Conservation (phyloP, 768 basidiomycete genomes). For the Rhodotorula paludigena region DNA sequence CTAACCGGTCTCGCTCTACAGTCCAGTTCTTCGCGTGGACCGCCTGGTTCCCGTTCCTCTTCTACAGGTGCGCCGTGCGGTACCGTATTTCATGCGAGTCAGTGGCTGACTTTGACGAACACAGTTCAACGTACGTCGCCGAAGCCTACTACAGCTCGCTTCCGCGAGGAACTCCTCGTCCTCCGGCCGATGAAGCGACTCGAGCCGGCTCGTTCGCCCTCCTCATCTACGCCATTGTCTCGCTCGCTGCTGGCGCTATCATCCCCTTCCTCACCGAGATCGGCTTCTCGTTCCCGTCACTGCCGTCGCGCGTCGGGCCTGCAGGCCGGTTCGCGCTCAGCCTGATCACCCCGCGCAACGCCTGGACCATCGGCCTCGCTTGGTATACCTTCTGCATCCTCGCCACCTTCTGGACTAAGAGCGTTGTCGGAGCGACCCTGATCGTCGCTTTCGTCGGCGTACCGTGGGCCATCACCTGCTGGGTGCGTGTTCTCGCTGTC, state of each 20-base stretch:
- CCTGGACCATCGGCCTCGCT: slow-evolving; percentile 67
- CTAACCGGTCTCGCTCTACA: background rate
- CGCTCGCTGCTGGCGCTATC: slow-evolving; percentile 62
- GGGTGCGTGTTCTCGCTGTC: slow-evolving; percentile 48
- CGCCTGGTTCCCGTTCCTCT: slow-evolving; percentile 37
- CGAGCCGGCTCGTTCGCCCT: slow-evolving; percentile 78
- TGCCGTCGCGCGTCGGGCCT: slow-evolving; percentile 8
- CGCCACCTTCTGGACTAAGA: slow-evolving; percentile 54
- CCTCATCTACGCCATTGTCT: slow-evolving; percentile 67
- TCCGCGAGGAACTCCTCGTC: slow-evolving; percentile 17
- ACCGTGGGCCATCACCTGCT: slow-evolving; percentile 86
- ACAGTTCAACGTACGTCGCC: slow-evolving; percentile 39
- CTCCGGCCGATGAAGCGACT: slow-evolving; percentile 60
- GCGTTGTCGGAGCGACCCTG: slow-evolving; percentile 65
- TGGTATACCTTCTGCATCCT: slow-evolving; percentile 74
- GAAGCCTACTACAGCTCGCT: slow-evolving; percentile 22
- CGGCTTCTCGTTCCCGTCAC: slow-evolving; percentile 5
- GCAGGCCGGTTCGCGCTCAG: slow-evolving; percentile 1
- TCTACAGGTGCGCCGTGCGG: slow-evolving; percentile 31
- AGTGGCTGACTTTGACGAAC: background rate
- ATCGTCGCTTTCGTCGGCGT: slow-evolving; percentile 77
- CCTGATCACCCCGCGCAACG: slow-evolving; percentile 26
- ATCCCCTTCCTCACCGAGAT: slow-evolving; percentile 59
- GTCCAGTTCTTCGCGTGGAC: slow-evolving; percentile 43
- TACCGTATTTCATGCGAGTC: background rate